Base-by-base conservation (phyloP, 768 basidiomycete species). In the Daedalea quercina region DNA sequence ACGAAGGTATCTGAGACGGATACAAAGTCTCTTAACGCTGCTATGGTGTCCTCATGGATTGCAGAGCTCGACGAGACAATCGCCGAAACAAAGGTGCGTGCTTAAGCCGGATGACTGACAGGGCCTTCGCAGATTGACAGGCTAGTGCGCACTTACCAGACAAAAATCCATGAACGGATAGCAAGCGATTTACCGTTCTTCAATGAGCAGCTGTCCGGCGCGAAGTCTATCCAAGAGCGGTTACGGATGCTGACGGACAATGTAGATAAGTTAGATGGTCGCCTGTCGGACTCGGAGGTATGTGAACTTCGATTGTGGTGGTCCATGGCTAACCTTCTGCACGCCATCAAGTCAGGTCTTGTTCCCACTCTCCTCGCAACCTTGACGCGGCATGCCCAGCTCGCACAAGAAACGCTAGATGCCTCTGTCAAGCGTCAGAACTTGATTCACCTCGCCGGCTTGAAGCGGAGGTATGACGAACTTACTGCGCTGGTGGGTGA, bases 11-110 rank as follows among this genome's bases (percentile, higher is more conserved):
- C 87, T 56, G 74, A 80, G 25, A 79, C 81, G 9, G 78, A 80
- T 8, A 69, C 70, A 56, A 71, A 80, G 57, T 72, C 82, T 1
- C 65, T 92, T 33, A 82, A 74, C 58, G 79, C 86, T 37, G 61
- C 74, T 31, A 63, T 86, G 48, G 85, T 84, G 12, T 70, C 77
- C 26, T 82, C 81, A 53, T 92, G 89, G 87, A 70, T 89, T 35
- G 64, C 70, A 0, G 85, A 89, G 63, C 74, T 95, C 25, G 82
- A 94, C 58, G 75, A 78, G 44, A 81, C 84, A 12, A 87, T 94
- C 54, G 69, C 70, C 22, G 70, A 73, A 33, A 90, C 87, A 11
- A 88, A 90, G 75, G 92, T 90, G 62, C 47, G 68, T 47, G 7
- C 11, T 11, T 40, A 15, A 40, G 13, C 37, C 4, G 17, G 15